Conservation (phyloP, 257 asterid genomes). For the Verbascum thapsus region DNA sequence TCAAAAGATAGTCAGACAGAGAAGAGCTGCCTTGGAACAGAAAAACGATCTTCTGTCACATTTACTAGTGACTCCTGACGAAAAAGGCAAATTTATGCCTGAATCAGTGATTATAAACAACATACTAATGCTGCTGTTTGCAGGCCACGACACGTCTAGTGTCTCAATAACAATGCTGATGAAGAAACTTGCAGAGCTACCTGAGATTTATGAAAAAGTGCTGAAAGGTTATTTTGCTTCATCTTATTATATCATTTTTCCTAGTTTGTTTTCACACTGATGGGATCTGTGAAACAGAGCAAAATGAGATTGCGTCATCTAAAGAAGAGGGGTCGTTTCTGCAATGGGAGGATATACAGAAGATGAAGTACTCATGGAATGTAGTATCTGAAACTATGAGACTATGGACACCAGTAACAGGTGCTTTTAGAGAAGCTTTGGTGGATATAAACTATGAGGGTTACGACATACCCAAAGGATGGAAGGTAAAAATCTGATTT, state of each 20-base stretch:
- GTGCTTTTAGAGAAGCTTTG: slow-evolving; percentile 66
- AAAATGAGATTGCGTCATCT: slow-evolving; percentile 51
- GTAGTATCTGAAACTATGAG: slow-evolving; percentile 65
- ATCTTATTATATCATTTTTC: no score
- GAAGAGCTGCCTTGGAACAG: slow-evolving; percentile 51
- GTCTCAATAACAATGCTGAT: slow-evolving; percentile 56
- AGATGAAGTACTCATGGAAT: slow-evolving; percentile 84
- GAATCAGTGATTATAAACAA: slow-evolving; percentile 65
- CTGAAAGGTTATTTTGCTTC: slow-evolving; percentile 44
- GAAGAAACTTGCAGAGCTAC: slow-evolving; percentile 62
- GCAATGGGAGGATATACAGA: slow-evolving; percentile 81
- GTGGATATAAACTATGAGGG: slow-evolving; percentile 60
- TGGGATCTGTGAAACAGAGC: slow-evolving; percentile 45
- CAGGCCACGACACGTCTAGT: slow-evolving; percentile 81
- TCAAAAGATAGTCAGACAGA: slow-evolving; percentile 45
- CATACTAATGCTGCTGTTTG: slow-evolving; percentile 66
- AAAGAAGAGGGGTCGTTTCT: slow-evolving; percentile 51
- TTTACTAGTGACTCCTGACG: slow-evolving; percentile 55
- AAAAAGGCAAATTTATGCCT: slow-evolving; percentile 61
- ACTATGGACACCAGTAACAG: slow-evolving; percentile 56
- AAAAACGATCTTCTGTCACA: slow-evolving; percentile 66
- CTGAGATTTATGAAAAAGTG: slow-evolving; percentile 60
- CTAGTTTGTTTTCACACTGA: neutral
- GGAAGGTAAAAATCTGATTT: slow-evolving; percentile 57
- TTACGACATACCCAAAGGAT: slow-evolving; percentile 78